Percentiles rank a stretch among this genome's conserved stretches.
These are phyloP conservation scores for Coniella vitis DNA, from an alignment of 2,329 filamentous ascomycete species.

Conservation along the genomic window DNA sequence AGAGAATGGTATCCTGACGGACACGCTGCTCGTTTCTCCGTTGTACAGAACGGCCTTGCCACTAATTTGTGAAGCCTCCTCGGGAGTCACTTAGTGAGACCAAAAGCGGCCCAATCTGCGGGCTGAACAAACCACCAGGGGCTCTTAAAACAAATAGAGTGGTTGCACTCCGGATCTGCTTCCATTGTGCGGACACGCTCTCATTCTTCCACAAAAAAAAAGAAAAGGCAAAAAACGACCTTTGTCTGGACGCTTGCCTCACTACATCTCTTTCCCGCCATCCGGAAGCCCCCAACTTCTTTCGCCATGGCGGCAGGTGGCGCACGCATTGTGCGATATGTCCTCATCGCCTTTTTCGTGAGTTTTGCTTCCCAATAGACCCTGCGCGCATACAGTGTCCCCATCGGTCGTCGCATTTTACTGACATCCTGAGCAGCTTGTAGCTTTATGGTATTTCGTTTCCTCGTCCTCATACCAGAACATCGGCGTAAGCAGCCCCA, in stretches of 20 bases:
- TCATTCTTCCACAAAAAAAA: background rate
- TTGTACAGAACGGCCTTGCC: background rate
- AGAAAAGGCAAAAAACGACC: background rate
- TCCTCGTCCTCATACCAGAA: conserved; percentile 44
- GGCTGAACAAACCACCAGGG: background rate
- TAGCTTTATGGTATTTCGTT: conserved; percentile 77
- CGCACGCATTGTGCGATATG: conserved; percentile 67
- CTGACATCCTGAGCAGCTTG: conserved; percentile 34
- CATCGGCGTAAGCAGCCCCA: conserved; percentile 38
- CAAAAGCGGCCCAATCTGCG: background rate
- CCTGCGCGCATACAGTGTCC: background rate
- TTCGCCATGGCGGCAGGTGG: conserved; percentile 57
- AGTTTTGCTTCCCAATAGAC: conserved; percentile 27
- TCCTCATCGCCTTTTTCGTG: conserved; percentile 81
- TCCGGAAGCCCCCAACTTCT: background rate
- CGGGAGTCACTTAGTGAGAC: background rate
- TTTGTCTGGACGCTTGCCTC: background rate
- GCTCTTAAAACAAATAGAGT: background rate
- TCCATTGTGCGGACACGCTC: background rate
- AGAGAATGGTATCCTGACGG: conserved; percentile 7
- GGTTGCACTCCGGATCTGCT: conserved; percentile 4
- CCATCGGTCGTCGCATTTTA: no score
- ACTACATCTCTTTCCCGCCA: background rate
- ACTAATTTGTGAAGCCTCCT: background rate
- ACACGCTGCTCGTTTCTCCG: background rate